Percentiles rank a stretch among this genome's conserved stretches.
Conservation (phyloP, 441 rosid genomes). For the Populus hybrid region DNA sequence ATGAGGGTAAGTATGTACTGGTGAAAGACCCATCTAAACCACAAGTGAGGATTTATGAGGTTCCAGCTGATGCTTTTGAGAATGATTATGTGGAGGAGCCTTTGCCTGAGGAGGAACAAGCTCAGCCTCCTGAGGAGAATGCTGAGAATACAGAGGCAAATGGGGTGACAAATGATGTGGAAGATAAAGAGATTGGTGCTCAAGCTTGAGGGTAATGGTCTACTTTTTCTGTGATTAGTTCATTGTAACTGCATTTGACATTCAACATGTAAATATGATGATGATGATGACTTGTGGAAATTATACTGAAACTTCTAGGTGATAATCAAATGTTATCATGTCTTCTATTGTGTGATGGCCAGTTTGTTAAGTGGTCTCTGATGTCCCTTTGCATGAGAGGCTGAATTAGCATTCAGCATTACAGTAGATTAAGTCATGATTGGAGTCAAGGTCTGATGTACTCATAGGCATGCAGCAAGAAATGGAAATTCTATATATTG, state of each 20-base stretch:
- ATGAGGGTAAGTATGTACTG: conserved; percentile 89
- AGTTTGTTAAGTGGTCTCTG: too few species aligned
- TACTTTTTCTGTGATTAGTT: not conserved
- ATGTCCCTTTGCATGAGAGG: too few species aligned
- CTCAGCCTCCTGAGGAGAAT: conserved; percentile 62
- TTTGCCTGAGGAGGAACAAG: conserved; percentile 90
- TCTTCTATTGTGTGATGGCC: too few species aligned
- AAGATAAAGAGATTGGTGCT: conserved; percentile 45
- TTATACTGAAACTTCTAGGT: too few species aligned
- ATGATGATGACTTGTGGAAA: too few species aligned
- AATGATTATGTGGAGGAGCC: conserved; percentile 94
- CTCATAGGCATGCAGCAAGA: not conserved
- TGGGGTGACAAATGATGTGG: conserved; percentile 44
- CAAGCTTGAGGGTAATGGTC: conserved; percentile 45
- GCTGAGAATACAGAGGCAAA: conserved; percentile 48
- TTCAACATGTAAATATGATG: too few species aligned
- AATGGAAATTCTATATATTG: not conserved
- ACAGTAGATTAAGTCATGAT: too few species aligned
- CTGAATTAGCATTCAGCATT: too few species aligned
- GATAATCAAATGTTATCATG: too few species aligned
- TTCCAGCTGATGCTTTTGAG: conserved; percentile 91
- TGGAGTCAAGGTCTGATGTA: too few species aligned
- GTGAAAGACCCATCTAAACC: conserved; percentile 95
- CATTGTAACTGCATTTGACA: not conserved
- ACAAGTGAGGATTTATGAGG: conserved; percentile 88